These are phyloP conservation scores for Saturnispora ahearnii DNA, from an alignment of 805 yeast species.

Conservation along the genomic window DNA sequence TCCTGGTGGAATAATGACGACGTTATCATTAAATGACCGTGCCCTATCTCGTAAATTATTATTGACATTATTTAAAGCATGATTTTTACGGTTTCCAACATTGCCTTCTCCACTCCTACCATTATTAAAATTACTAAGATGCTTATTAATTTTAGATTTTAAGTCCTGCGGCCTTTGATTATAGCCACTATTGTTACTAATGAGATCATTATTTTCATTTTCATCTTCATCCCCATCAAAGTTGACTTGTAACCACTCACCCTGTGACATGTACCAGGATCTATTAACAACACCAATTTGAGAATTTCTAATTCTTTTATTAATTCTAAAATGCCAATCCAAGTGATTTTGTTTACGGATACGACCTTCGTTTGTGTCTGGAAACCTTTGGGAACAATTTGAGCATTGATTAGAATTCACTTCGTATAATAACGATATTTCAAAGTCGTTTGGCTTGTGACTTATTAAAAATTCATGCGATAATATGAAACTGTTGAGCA, in stretches of 20 bases:
- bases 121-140: not conserved
- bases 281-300: constrained; percentile 53
- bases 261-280: constrained; percentile 70
- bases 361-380: constrained; percentile 47
- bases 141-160: constrained; percentile 6
- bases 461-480: constrained; percentile 30
- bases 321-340: constrained; percentile 95
- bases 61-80: not conserved
- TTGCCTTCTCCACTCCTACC: not conserved
- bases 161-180: constrained; percentile 11
- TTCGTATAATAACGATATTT: constrained; percentile 40
- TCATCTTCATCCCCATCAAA: constrained; percentile 54
- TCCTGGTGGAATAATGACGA: constrained; percentile 60
- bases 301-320: constrained; percentile 50
- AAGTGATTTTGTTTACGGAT: constrained; percentile 55
- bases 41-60: constrained; percentile 7
- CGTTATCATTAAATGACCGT: constrained; percentile 29
- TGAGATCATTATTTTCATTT: not conserved
- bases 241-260: constrained; percentile 64
- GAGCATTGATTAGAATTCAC: constrained; percentile 72
- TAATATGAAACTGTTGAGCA: constrained; percentile 20
- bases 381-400: constrained; percentile 82
- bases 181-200: not conserved
- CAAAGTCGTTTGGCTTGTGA: constrained; percentile 29
- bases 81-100: not conserved